Conservation (phyloP, 2,329 filamentous ascomycete genomes). For the Hypoxylon sp. region DNA sequence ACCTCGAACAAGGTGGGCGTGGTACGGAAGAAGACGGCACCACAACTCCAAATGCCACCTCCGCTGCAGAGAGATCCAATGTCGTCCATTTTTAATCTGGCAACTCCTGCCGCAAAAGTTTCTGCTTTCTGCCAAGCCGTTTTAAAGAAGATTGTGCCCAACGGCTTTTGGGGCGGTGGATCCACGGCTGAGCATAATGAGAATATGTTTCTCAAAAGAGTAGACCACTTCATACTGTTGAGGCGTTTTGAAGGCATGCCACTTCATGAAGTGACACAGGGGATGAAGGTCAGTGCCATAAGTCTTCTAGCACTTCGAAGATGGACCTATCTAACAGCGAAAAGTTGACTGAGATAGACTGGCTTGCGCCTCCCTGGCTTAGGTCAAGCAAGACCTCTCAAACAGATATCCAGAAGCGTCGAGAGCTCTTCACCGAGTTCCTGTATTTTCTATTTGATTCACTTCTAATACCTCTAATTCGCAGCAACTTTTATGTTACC, state of each 20-base stretch:
- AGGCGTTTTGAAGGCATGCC: conserved; percentile 86
- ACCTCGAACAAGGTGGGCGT: conserved; percentile 34
- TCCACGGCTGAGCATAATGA: conserved; percentile 72
- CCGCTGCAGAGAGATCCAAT: conserved; percentile 58
- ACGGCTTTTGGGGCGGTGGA: conserved; percentile 78
- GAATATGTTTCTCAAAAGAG: conserved; percentile 70
- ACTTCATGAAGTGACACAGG: conserved; percentile 82
- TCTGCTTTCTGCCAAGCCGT: conserved; percentile 90
- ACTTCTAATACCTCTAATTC: conserved; percentile 86
- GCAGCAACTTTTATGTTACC: conserved; percentile 93
- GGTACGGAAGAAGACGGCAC: conserved; percentile 32
- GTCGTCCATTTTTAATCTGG: conserved; percentile 73
- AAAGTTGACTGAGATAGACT: conserved; percentile 77
- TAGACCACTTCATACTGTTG: conserved; percentile 84
- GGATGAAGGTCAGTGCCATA: conserved; percentile 74
- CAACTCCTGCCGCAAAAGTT: conserved; percentile 77
- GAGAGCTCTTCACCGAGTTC: conserved; percentile 85
- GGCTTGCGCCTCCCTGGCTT: conserved; percentile 75
- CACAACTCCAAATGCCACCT: conserved; percentile 43
- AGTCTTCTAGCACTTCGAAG: conserved; percentile 10
- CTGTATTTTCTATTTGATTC: conserved; percentile 96
- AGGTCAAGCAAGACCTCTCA: conserved; percentile 71
- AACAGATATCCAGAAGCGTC: conserved; percentile 81
- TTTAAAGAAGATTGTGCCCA: conserved; percentile 79
- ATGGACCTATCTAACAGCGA: conserved; percentile 38